Evolutionary conservation across 148 eudicot genomes (phyloP), one percentile per base, ranked within the genome.

Genomic region (Fagopyrum esculentum): DNA sequence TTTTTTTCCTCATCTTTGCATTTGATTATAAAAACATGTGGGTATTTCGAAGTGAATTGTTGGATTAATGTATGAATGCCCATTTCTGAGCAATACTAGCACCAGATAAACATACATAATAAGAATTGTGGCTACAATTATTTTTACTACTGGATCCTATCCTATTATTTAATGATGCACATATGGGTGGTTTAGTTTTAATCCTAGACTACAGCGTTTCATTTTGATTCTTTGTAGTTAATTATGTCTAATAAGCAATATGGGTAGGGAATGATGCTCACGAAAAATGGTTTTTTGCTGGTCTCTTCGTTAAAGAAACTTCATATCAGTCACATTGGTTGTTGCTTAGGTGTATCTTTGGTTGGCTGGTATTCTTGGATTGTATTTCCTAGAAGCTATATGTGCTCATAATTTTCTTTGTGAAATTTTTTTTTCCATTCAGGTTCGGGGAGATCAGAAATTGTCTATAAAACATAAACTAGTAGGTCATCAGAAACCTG

Each of bases 401-500:
- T 22, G 40, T 35, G 40, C 22, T 6, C 66, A 9, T 26, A 29
- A 22, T 8, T 22, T 60, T 26, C 13, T 11, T 60, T 9, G 12
- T 60, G 43, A 22, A 8, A 13, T 12, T 74, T 49, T 63, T 63
- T 29, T 59, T 45, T 9, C 48, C 50, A n/a, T 50, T 30, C 59
- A 91, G 96, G 89, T 88, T 64, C 77, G 77, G 51, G 73, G 59
- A 69, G 80, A 74, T 78, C 87, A 90, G 19, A 79, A 73, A 56
- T 75, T 87, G 26, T 50, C 60, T 29, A 56, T 88, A n/a, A 92
- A 86, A 84, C 89, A 85, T 73, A 85, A 63, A 61, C 77, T 92
- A 64, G 60, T 73, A 45, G 97, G 95, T 60, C 97, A 92, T 72
- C 86, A 88, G 77, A 90, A 83, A 87, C 82, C 95, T n/a, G 87